Conservation (phyloP, 2,329 filamentous ascomycete species). For the Rutstroemia sydowiana region DNA sequence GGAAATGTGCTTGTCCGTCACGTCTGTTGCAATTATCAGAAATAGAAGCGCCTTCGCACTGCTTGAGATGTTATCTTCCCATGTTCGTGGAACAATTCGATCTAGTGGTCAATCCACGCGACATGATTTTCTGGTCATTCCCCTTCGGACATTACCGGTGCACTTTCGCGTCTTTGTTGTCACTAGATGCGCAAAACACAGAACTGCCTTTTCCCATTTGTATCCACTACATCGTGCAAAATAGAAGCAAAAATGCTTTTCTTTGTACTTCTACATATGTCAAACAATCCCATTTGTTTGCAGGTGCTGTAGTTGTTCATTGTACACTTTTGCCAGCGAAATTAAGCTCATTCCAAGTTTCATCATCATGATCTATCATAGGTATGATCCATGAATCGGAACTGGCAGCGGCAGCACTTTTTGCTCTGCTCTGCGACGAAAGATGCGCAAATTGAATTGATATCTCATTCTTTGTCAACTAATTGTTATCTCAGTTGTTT, state of each 20-base stretch:
- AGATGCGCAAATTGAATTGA: conserved; percentile 14
- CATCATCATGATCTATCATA: too few relatives aligned
- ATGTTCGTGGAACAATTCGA: conserved; percentile 19
- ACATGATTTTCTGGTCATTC: conserved; percentile 25
- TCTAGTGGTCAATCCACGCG: conserved; percentile 22
- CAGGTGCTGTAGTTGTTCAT: background rate
- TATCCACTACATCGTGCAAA: conserved; percentile 21
- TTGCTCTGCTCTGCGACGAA: conserved; percentile 16
- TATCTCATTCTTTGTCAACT: conserved; percentile 23
- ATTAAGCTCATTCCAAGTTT: background rate
- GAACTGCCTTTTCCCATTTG: conserved; percentile 19
- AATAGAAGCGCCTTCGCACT: conserved; percentile 3
- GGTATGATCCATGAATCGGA: background rate
- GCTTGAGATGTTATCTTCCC: conserved; percentile 13
- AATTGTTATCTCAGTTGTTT: conserved; percentile 17
- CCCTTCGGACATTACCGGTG: conserved; percentile 22
- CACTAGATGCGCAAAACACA: conserved; percentile 27
- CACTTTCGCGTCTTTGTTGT: conserved; percentile 18
- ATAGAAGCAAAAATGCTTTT: conserved; percentile 13
- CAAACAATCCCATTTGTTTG: background rate
- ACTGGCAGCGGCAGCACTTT: conserved; percentile 10
- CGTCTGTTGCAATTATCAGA: conserved; percentile 5
- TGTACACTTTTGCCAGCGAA: background rate
- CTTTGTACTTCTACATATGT: conserved; percentile 21
- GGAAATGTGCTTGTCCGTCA: conserved; percentile 8